Evolutionary conservation across 1,284 basidiomycete genomes (phyloP).

Genomic region (Xerocomus amazonicus): DNA sequence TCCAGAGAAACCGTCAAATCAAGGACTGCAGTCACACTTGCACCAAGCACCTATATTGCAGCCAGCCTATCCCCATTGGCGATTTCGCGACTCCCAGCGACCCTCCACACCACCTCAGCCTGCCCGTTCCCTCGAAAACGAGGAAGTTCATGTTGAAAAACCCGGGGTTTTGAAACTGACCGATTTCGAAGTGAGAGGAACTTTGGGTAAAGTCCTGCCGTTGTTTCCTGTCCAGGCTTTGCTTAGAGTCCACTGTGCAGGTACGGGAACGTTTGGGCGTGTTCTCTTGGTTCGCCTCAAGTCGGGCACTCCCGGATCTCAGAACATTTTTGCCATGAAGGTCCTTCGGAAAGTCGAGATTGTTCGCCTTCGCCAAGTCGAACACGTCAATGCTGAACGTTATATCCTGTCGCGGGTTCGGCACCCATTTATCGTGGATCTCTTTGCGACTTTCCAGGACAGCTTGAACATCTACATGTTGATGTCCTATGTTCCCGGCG

Average conservation of each 20-base stretch:
- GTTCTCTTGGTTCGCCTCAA: conserved; percentile 81
- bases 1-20: conserved; percentile 21
- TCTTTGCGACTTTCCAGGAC: conserved; percentile 96
- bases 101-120: conserved; percentile 39
- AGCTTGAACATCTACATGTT: conserved; percentile 97
- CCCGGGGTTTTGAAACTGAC: conserved; percentile 57
- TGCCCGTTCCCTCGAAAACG: conserved; percentile 63
- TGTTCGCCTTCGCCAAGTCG: conserved; percentile 93
- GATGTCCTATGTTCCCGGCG: conserved; percentile 97
- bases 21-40: conserved; percentile 6
- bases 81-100: conserved; percentile 16
- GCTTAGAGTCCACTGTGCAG: conserved; percentile 37
- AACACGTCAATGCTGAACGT: conserved; percentile 97
- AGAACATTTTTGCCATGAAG: conserved; percentile 87
- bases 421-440: conserved; percentile 80
- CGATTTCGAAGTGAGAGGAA: conserved; percentile 78
- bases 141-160: conserved; percentile 58
- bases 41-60: conserved; percentile 10
- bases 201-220: conserved; percentile 52
- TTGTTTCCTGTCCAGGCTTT: conserved; percentile 3
- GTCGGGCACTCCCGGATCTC: conserved; percentile 43
- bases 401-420: conserved; percentile 88
- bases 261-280: conserved; percentile 91
- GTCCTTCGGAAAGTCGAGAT: conserved; percentile 91
- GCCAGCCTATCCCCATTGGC: conserved; percentile 12